Evolutionary conservation across 1,139 yeast genomes (phyloP).

Genomic region (Taiozyma sp.): DNA sequence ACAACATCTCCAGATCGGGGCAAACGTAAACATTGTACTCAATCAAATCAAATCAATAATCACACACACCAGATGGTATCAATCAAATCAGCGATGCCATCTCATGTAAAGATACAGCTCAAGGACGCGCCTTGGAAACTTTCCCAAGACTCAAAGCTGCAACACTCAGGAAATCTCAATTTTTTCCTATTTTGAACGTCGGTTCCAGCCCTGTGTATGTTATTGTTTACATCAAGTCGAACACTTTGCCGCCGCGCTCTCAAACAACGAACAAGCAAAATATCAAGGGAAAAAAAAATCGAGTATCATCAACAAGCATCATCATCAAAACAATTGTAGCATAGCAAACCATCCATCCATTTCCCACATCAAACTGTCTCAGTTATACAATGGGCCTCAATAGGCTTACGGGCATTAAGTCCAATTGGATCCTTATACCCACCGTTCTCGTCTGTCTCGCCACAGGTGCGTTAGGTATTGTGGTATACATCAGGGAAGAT

Average conservation of each 20-base stretch:
- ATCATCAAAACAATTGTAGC: not conserved
- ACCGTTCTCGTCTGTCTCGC: slow-evolving; percentile 1
- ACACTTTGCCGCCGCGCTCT: not conserved
- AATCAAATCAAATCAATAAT: not conserved
- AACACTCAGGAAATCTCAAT: not conserved
- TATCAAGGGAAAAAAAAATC: not conserved
- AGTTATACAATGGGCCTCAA: not conserved
- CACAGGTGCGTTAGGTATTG: slow-evolving; percentile 13
- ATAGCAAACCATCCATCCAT: not conserved
- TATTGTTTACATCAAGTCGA: not conserved
- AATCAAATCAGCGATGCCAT: not conserved
- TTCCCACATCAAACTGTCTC: not conserved
- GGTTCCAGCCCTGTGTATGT: not conserved
- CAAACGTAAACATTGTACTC: not conserved
- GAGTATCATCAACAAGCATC: no score
- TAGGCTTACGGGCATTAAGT: not conserved
- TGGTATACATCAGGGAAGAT: slow-evolving; percentile 4
- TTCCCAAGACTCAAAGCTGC: not conserved
- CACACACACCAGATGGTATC: not conserved
- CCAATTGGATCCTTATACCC: not conserved
- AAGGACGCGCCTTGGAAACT: no score
- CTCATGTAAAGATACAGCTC: no score
- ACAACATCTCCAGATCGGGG: not conserved
- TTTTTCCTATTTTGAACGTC: not conserved
- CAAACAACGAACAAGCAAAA: not conserved